Percentiles rank a stretch among this genome's conserved stretches.
Evolutionary conservation across 2,329 filamentous ascomycete species (phyloP).

Genomic region (Phyllosticta paracitricarpa): DNA sequence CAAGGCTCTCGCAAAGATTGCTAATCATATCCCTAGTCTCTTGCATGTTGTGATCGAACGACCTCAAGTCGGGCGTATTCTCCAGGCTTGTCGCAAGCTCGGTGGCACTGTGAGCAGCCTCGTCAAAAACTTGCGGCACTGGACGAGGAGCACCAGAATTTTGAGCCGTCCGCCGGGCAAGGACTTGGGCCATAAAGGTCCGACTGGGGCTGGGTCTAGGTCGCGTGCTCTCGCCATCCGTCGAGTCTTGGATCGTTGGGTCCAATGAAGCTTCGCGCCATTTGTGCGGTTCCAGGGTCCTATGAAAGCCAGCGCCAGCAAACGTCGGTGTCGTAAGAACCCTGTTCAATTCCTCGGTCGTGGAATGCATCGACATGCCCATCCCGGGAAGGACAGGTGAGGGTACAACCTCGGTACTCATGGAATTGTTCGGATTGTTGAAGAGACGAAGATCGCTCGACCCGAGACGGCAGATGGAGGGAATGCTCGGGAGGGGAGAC

Average conservation of each 20-base stretch:
- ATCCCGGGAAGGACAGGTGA: neutral
- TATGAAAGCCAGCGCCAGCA: neutral
- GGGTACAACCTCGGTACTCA: neutral
- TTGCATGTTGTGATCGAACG: slow-evolving; percentile 24
- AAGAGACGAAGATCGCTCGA: slow-evolving; percentile 24
- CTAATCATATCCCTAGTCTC: slow-evolving; percentile 16
- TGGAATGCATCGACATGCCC: neutral
- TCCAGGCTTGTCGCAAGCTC: slow-evolving; percentile 37
- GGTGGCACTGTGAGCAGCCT: slow-evolving; percentile 35
- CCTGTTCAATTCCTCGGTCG: neutral
- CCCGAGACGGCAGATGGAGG: slow-evolving; percentile 26
- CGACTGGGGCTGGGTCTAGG: slow-evolving; percentile 2
- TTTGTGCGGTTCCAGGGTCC: neutral
- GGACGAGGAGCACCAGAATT: slow-evolving; percentile 1
- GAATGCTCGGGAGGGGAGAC: slow-evolving; percentile 25
- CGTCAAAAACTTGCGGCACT: slow-evolving; percentile 20
- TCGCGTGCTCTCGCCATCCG: neutral
- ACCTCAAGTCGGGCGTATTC: slow-evolving; percentile 31
- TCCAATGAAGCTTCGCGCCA: neutral
- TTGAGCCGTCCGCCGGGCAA: neutral
- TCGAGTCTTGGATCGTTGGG: slow-evolving; percentile 1
- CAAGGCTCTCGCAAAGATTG: neutral
- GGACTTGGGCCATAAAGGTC: slow-evolving; percentile 1
- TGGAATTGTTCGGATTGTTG: neutral
- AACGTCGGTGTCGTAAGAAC: neutral